Evolutionary conservation across 1,284 basidiomycete species (phyloP), one percentile per base, ranked within the genome.

Genomic region (Pseudozyma sp.): DNA sequence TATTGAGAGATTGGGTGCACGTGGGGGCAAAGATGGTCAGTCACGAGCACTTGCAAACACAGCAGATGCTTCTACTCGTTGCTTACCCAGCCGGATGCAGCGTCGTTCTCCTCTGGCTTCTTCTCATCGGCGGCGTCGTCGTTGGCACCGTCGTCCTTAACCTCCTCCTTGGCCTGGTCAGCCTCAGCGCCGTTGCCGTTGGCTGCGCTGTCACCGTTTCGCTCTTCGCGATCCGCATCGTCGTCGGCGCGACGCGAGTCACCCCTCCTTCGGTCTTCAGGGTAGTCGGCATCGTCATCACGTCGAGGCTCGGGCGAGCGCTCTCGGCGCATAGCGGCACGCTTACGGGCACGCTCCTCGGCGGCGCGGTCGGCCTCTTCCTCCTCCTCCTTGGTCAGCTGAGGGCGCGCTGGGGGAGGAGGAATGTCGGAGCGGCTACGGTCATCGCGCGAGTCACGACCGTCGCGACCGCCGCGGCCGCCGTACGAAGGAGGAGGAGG

Each of bases 291-390:
- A 31, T 66, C 53, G 42, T 55, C 60, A 19, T 66, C 67, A 17
- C 72, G 57, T 30, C 63, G 55, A 51, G 67, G 49, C 31, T 52
- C 63, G n/a, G 72, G 72, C 42, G 72, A 75, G 39, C 54, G 63
- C 44, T 74, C 62, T n/a, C 70, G 59, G 11, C 71, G 66, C n/a
- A 53, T 17, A 13, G 59, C 72, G 14, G 72, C 72, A 51, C 72
- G 62, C 31, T 43, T 61, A 30, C 72, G 67, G 24, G 72, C 72
- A 33, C 72, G 62, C 52, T 75, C 72, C 45, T 75, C 72, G 7
- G 72, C 72, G 24, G 72, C 68, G 10, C 72, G 67, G 44, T 75
- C 72, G 13, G 72, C 72, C 49, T 70, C 72, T 43, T 75, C 68
- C 19, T 70, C 47, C 49, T 75, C 72, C 45, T 70, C 72, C 48